Percentiles rank a stretch among this genome's conserved stretches.
phyloP scores from a whole-genome alignment of 495 filamentous ascomycete genomes.

The Annulohypoxylon moriforme region DNA sequence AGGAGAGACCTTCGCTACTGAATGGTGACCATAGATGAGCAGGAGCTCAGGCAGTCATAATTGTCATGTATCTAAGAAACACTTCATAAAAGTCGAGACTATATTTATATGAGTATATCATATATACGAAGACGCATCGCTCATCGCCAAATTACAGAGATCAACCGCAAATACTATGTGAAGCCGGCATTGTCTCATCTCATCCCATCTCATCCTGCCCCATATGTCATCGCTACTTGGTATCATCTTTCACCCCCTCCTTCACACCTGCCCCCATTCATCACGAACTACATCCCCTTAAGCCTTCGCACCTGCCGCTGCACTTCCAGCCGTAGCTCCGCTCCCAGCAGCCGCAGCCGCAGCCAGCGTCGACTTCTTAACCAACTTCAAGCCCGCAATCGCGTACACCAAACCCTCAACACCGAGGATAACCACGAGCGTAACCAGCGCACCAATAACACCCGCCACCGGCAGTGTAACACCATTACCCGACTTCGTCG shows the following conservation, averaged over 20 bases:
- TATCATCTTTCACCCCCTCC: background rate
- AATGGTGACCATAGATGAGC: too few species aligned
- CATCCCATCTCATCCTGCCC: background rate
- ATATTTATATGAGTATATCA: too few species aligned
- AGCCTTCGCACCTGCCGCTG: slow-evolving; percentile 17
- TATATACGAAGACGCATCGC: too few species aligned
- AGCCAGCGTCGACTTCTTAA: slow-evolving; percentile 49
- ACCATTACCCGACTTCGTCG: slow-evolving; percentile 19
- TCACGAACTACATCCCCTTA: too few species aligned
- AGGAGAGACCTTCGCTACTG: too few species aligned
- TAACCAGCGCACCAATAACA: slow-evolving; percentile 63
- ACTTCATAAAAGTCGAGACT: background rate
- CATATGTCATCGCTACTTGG: background rate
- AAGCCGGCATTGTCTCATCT: background rate
- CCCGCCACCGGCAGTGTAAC: slow-evolving; percentile 64
- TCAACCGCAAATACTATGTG: background rate
- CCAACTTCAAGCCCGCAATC: slow-evolving; percentile 50
- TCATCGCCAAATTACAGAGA: background rate
- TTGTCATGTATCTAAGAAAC: background rate
- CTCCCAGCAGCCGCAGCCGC: slow-evolving; percentile 5
- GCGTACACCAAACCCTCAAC: slow-evolving; percentile 55
- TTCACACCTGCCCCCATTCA: background rate
- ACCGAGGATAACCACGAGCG: slow-evolving; percentile 57
- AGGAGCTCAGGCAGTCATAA: too few species aligned
- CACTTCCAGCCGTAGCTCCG: slow-evolving; percentile 6